Conservation (phyloP, 495 filamentous ascomycete genomes). For the Neurospora sp. region DNA sequence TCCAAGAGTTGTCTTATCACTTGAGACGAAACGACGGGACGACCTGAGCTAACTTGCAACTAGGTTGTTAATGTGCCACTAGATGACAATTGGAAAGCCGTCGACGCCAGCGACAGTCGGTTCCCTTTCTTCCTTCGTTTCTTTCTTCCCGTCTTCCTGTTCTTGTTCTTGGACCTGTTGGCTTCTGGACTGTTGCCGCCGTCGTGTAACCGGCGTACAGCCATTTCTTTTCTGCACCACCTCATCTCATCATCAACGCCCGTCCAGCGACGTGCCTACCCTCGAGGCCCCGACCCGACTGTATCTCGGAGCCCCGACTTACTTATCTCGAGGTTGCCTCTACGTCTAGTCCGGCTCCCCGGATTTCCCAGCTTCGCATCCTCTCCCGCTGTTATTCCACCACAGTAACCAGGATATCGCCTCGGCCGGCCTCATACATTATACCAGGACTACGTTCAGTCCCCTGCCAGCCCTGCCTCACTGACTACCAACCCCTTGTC, state of each 20-base stretch:
- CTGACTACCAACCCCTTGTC: neutral
- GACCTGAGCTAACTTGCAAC: neutral
- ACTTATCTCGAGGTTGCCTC: neutral
- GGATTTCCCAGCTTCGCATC: neutral
- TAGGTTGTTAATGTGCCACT: neutral
- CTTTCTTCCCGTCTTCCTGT: neutral
- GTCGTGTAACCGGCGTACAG: neutral
- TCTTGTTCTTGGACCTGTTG: neutral
- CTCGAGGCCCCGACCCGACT: neutral
- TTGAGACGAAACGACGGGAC: neutral
- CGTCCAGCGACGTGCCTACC: neutral
- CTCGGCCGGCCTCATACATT: neutral
- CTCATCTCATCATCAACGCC: neutral
- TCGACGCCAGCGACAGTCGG: neutral
- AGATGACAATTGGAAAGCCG: neutral
- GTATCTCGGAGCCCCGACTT: neutral
- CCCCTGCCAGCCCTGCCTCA: neutral
- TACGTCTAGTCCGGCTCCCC: neutral
- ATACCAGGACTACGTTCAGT: neutral
- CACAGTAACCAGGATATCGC: neutral
- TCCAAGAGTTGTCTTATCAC: neutral
- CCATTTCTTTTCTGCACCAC: neutral
- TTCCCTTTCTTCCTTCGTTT: neutral
- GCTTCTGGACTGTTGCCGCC: neutral
- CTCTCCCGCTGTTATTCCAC: neutral